Evolutionary conservation across 73 alveolate species (phyloP).

Genomic region (Symbiodinium pilosum): DNA sequence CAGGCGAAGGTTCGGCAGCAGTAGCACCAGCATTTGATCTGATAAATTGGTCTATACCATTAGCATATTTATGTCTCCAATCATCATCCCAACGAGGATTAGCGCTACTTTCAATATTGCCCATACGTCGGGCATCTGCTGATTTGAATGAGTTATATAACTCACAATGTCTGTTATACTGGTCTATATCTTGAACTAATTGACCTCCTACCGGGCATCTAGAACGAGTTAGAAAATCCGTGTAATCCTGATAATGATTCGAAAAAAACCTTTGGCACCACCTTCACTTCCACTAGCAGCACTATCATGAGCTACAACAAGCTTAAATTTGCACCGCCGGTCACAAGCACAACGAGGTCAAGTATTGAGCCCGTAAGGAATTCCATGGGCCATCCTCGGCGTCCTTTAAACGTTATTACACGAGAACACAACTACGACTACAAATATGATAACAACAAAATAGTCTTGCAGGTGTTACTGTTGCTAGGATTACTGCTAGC

Average conservation of each 20-base stretch:
- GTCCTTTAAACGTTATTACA: too few relatives aligned
- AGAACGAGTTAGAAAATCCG: not conserved
- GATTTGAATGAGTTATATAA: not conserved
- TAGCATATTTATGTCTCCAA: not conserved
- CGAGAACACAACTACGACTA: too few relatives aligned
- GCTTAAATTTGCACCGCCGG: too few relatives aligned
- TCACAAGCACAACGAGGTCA: too few relatives aligned
- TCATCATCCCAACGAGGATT: conserved; percentile 45
- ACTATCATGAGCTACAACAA: too few relatives aligned
- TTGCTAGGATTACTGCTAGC: too few relatives aligned
- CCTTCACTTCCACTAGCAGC: too few relatives aligned
- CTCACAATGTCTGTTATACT: conserved; percentile 7
- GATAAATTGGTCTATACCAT: not conserved
- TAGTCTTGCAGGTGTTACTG: too few relatives aligned
- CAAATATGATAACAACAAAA: too few relatives aligned
- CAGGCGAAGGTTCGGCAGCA: not conserved
- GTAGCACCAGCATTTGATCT: not conserved
- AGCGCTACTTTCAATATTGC: conserved; percentile 29
- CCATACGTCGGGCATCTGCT: conserved; percentile 22
- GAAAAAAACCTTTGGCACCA: too few relatives aligned
- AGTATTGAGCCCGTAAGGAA: too few relatives aligned
- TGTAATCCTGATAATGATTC: not conserved
- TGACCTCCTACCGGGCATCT: conserved; percentile 21
- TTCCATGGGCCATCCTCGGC: too few relatives aligned
- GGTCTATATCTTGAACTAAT: conserved; percentile 13